Conservation (phyloP, 1,139 yeast species). For the Protomyces arabidopsidicola region DNA sequence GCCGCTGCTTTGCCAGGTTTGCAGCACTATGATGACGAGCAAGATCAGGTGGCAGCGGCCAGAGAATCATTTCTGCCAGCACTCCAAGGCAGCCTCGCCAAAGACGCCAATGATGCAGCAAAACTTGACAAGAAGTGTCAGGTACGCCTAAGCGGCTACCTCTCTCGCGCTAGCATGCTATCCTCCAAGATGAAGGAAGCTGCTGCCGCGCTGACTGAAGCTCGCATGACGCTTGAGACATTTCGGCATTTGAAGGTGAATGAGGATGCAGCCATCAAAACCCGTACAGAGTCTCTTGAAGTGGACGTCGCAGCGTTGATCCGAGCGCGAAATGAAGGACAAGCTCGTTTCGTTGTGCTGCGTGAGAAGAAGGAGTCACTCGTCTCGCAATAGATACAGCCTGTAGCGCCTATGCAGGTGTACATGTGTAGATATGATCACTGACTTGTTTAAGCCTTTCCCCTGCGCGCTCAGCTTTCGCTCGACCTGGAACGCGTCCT, state of each 20-base stretch:
- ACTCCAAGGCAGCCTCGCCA: slow-evolving; percentile 31
- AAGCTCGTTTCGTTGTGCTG: slow-evolving; percentile 4
- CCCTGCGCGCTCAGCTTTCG: not conserved
- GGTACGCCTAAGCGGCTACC: slow-evolving; percentile 42
- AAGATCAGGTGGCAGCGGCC: not conserved
- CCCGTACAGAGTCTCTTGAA: slow-evolving; percentile 6
- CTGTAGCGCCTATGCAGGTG: not conserved
- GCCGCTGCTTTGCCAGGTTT: slow-evolving; percentile 13
- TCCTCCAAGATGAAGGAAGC: slow-evolving; percentile 26
- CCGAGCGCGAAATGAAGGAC: slow-evolving; percentile 1
- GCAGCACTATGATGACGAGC: slow-evolving; percentile 6
- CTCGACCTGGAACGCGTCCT: not conserved
- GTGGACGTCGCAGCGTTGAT: slow-evolving; percentile 5
- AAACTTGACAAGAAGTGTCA: slow-evolving; percentile 42
- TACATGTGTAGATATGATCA: not conserved
- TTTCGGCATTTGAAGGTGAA: slow-evolving; percentile 10
- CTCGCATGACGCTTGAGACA: slow-evolving; percentile 13
- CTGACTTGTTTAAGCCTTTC: not conserved
- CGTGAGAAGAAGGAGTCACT: not conserved
- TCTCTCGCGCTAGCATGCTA: slow-evolving; percentile 18
- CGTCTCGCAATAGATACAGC: not conserved
- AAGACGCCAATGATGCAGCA: slow-evolving; percentile 38
- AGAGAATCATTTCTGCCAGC: not conserved
- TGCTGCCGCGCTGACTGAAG: slow-evolving; percentile 18
- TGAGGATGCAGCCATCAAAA: slow-evolving; percentile 11